Conservation (phyloP, 2,329 filamentous ascomycete genomes). For the Passalora sequoiae region DNA sequence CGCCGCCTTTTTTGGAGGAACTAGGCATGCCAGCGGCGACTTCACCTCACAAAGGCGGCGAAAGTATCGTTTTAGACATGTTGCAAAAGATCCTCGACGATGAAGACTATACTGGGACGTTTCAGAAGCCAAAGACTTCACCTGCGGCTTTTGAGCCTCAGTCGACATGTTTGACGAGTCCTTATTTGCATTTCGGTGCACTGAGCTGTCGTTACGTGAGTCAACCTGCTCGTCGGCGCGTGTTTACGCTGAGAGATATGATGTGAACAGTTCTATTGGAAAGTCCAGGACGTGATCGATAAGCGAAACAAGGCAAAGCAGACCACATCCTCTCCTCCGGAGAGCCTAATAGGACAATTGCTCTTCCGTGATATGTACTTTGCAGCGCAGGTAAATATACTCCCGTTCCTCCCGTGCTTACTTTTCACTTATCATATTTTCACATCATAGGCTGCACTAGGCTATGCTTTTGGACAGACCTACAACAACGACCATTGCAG, state of each 20-base stretch:
- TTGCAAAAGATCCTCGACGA: slow-evolving; percentile 58
- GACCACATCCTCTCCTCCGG: slow-evolving; percentile 51
- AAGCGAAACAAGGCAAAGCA: slow-evolving; percentile 54
- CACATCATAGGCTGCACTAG: slow-evolving; percentile 65
- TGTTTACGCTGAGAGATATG: too few relatives aligned
- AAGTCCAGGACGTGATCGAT: slow-evolving; percentile 58
- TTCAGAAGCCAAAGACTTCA: slow-evolving; percentile 70
- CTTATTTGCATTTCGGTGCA: slow-evolving; percentile 69
- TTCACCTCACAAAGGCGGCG: slow-evolving; percentile 65
- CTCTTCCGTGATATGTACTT: slow-evolving; percentile 75
- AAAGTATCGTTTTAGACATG: slow-evolving; percentile 56
- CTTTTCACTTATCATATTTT: slow-evolving; percentile 40
- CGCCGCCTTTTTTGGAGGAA: slow-evolving; percentile 65
- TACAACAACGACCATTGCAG: slow-evolving; percentile 60
- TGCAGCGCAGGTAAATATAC: too few relatives aligned
- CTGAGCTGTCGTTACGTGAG: slow-evolving; percentile 57
- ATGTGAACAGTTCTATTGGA: slow-evolving; percentile 66
- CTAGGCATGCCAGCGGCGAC: slow-evolving; percentile 62
- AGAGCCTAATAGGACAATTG: slow-evolving; percentile 66
- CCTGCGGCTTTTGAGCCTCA: slow-evolving; percentile 69
- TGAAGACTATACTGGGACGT: slow-evolving; percentile 64
- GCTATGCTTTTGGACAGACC: slow-evolving; percentile 59
- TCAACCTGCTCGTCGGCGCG: too few relatives aligned
- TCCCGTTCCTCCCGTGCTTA: not conserved
- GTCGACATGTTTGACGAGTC: slow-evolving; percentile 67